Evolutionary conservation across 306 rosid genomes (phyloP), one percentile per base, ranked within the genome.

Genomic region (Cicer pinnatifidum): DNA sequence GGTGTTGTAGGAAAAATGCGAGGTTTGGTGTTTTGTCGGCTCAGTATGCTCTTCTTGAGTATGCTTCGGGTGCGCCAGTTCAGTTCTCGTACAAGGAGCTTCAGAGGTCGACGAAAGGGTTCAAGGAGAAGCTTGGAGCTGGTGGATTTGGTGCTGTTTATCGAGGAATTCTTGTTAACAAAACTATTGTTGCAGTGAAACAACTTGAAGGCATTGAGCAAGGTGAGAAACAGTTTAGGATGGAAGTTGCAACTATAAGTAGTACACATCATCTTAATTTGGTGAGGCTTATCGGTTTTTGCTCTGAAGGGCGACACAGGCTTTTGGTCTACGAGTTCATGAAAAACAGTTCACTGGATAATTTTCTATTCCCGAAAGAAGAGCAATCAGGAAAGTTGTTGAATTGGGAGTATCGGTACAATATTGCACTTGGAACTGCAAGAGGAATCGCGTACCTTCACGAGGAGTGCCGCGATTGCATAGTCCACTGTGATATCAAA

Each of bases 11-110:
- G 46, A 89, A 87, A 54, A 77, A 69, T 35, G 35, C 75, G 1
- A 81, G 75, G 6, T 83, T 88, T 35, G 88, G 92, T 35, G 88
- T 79, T 33, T 79, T 88, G 78, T 88, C 98, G 1, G 81, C 90
- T 54, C 89, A 89, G 11, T 87, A 89, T 69, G 91, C 94, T n/a
- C 96, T 94, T 71, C 91, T 94, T 41, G 98, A 94, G 86, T 94
- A 94, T 85, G 98, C 98, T 48, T 94, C 98, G 6, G 92, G 98
- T 12, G 98, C 97, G 0, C 97, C 98, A 0, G 87, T 89, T 41
- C 97, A 94, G 85, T 94, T 94, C 80, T 79, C 89, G 0, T 87
- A 78, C 71, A 91, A 82, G 83, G 95, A 94, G 43, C 96, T 94
- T 15, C 87, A 85, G 73, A 89, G 88, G 4, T 76, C 88, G 1